phyloP scores from a whole-genome alignment of 805 yeast genomes.

The Ogataea methanolica region DNA sequence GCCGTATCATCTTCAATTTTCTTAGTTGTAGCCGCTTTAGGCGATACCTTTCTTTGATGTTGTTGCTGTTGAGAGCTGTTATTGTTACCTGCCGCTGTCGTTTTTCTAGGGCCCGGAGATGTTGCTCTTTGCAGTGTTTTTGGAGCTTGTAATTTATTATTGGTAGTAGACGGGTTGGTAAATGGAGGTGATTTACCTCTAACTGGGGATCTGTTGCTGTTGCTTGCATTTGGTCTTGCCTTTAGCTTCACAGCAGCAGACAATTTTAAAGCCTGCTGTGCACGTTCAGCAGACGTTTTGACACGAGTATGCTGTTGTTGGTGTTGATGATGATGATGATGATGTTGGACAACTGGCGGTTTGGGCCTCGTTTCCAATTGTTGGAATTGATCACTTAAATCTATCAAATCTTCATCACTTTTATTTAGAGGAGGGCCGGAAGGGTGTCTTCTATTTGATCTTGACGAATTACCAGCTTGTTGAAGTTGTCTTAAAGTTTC shows the following conservation, averaged over 20 bases:
- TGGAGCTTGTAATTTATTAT: not conserved
- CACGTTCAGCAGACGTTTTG: slow-evolving; percentile 26
- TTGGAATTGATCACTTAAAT: slow-evolving; percentile 9
- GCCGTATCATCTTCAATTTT: not conserved
- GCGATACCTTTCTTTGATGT: slow-evolving; percentile 7
- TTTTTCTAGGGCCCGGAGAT: slow-evolving; percentile 11
- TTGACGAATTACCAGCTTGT: slow-evolving; percentile 19
- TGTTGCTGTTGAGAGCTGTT: not conserved
- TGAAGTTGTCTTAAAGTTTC: slow-evolving; percentile 27
- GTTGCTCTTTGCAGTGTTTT: slow-evolving; percentile 4
- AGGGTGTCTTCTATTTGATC: slow-evolving; percentile 9
- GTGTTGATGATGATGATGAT: slow-evolving; percentile 1
- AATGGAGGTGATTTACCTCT: slow-evolving; percentile 3
- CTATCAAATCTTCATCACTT: slow-evolving; percentile 13
- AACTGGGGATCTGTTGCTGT: slow-evolving; percentile 9
- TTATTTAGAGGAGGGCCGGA: not conserved
- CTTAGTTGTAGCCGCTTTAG: slow-evolving; percentile 2
- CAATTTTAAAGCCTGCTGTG: slow-evolving; percentile 28
- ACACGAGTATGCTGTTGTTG: slow-evolving; percentile 4
- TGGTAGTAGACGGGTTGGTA: not conserved
- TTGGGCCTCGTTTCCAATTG: slow-evolving; percentile 12
- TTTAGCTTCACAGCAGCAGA: slow-evolving; percentile 29
- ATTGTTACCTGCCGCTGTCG: not conserved
- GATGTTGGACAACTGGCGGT: not conserved
- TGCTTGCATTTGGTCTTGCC: slow-evolving; percentile 8